Evolutionary conservation across 768 basidiomycete genomes (phyloP), one percentile per base, ranked within the genome.

Genomic region (Leccinum arenicola): DNA sequence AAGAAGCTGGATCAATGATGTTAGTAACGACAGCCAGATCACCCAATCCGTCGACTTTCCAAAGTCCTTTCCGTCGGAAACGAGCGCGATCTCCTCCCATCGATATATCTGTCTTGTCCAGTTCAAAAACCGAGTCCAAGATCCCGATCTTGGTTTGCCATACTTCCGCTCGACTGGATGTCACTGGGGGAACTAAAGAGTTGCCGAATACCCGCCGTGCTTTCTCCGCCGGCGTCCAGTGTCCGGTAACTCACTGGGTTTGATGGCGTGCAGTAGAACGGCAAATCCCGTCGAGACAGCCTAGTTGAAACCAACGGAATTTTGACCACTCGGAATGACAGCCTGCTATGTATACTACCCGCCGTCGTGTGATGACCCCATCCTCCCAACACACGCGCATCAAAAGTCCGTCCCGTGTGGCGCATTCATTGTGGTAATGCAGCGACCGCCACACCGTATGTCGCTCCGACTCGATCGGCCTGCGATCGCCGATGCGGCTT

Each of bases 1-100:
- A 40, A 56, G 47, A 66, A 57, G 49, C 38, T 64, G 58, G 47
- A 61, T 71, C 67, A 65, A 17, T 17, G 10, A 35, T 52, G 57
- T 50, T 56, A 38, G 36, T 43, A 36, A 23, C 54, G 45, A 61
- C 56, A 1, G 25, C 61, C 51, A 56, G 40, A 14, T 56, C 29
- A 35, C 31, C 48, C 12, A 4, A 36, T 17, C 31, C 29, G 27
- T 48, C 29, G 29, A 29, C 11, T 49, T 33, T 47, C 56, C 40
- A 38, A 4, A 31, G 17, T n/a, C 29, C 21, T 3, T 47, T 35
- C 52, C 45, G 45, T 23, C 50, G 53, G 55, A 1, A 43, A 45
- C 3, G 15, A 17, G 35, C 12, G 35, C 9, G 19, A 56, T 17
- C 14, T 58, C 49, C 23, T 4, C 38, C 14, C 2, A 17, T 29